Base-by-base conservation (phyloP, 1,284 basidiomycete genomes). In the Marasmius oreades region DNA sequence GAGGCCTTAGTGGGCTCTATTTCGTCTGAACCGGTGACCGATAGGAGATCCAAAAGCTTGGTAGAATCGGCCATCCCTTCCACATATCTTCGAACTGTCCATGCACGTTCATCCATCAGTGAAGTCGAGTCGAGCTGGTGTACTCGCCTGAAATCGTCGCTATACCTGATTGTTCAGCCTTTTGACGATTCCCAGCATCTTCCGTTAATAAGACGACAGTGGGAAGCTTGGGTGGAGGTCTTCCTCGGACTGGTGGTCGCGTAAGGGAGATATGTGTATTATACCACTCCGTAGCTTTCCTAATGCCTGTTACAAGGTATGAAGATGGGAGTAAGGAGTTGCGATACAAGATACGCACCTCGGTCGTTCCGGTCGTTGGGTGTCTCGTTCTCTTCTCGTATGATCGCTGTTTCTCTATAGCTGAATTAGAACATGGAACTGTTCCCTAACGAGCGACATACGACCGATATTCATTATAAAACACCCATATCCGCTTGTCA, bases 311-410 rank as follows among this genome's bases (percentile, higher is more conserved):
- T n/a, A 12, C 18, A 39, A 5, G 26, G 24, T 23, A 24, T 28
- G 16, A 43, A 18, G 45, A 14, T 39, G 28, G 8, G 28, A 34
- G 39, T 47, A 34, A 28, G 50, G 42, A 10, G 14, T 36, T 22
- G 53, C 33, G 31, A 10, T 46, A 33, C 11, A 28, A 46, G 50
- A 8, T 2, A 64, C 75, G 45, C 59, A 92, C 93, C 88, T 79
- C 95, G 76, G 66, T 98, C 95, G 64, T 98, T 98, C 18, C 90
- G 80, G 69, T 98, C 95, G 65, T 98, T 98, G 0, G 93, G 89
- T 0, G 84, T 85, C 70, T 95, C 93, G 2, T 77, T 82, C 57
- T 86, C 84, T 59, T 88, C 82, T 5, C 88, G 76, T 18, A 89
- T 75, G 3, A 92, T 79, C 0, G 89, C 89, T 0, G 92, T 93